A percentile compares a stretch with the other conserved stretches of the same genome.
Conservation (phyloP, 2,329 filamentous ascomycete genomes). For the Aspergillus awamori region DNA sequence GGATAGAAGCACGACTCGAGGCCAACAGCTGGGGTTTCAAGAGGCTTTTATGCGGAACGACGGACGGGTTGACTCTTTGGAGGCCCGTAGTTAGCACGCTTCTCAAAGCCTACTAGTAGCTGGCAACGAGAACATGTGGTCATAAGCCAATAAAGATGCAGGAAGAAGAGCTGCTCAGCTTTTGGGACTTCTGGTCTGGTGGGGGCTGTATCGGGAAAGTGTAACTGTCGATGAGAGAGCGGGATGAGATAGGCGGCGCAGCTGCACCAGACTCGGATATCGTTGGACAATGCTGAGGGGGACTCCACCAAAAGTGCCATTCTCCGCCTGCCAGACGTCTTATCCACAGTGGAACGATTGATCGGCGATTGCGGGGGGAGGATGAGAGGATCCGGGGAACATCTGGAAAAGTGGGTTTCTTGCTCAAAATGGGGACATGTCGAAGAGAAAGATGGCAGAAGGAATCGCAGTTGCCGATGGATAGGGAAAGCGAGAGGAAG, state of each 20-base stretch:
- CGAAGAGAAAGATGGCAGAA: not conserved
- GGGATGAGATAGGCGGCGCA: slow-evolving; percentile 2
- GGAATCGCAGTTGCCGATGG: not conserved
- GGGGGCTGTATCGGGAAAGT: slow-evolving; percentile 12
- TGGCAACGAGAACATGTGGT: not conserved
- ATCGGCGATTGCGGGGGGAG: slow-evolving; percentile 20
- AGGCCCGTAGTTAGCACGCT: not conserved
- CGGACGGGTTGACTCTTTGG: not conserved
- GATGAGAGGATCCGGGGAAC: slow-evolving; percentile 19
- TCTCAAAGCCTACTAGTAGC: not conserved
- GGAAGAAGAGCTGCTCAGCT: not conserved
- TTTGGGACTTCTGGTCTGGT: slow-evolving; percentile 10
- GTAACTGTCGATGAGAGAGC: not conserved
- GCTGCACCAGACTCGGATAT: slow-evolving; percentile 7
- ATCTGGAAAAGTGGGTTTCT: slow-evolving; percentile 11
- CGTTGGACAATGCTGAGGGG: slow-evolving; percentile 14
- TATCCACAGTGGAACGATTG: slow-evolving; percentile 19
- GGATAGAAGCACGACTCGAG: not conserved
- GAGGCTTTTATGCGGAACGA: not conserved
- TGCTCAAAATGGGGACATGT: not conserved
- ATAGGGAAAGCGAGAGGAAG: too few species aligned
- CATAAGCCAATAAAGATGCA: slow-evolving; percentile 2
- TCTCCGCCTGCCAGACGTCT: slow-evolving; percentile 4
- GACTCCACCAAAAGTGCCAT: slow-evolving; percentile 7
- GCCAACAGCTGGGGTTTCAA: not conserved